Percentiles rank a stretch among this genome's conserved stretches.
Evolutionary conservation across 2,329 filamentous ascomycete species (phyloP).

Genomic region (Dothistroma septosporum): DNA sequence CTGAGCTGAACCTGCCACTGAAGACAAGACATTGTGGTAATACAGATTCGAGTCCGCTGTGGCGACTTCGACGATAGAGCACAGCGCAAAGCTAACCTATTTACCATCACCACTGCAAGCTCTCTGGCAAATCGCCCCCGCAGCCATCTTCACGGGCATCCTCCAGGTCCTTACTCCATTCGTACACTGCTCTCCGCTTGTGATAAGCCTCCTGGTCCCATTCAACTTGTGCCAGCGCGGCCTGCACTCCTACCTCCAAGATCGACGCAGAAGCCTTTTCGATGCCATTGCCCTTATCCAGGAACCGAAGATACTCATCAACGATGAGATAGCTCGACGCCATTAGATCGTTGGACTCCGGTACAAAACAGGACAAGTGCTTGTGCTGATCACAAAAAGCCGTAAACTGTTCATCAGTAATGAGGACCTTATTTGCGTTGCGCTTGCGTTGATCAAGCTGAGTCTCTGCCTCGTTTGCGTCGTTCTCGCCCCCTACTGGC

Average conservation of each 20-base stretch:
- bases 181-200: conserved; percentile 48
- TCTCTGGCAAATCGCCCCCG: conserved; percentile 3
- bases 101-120: conserved; percentile 16
- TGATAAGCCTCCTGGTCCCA: conserved; percentile 48
- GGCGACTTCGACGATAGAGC: neutral
- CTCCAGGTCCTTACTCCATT: conserved; percentile 36
- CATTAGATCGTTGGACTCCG: conserved; percentile 52
- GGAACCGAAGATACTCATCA: conserved; percentile 51
- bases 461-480: conserved; percentile 30
- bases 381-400: conserved; percentile 46
- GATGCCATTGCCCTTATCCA: conserved; percentile 41
- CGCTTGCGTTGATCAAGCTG: conserved; percentile 22
- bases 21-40: neutral
- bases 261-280: conserved; percentile 37
- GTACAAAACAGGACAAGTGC: conserved; percentile 43
- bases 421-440: conserved; percentile 43
- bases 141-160: conserved; percentile 5
- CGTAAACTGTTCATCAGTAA: conserved; percentile 47
- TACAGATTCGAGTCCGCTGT: neutral
- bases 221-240: conserved; percentile 43
- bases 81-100: neutral
- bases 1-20: neutral
- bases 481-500: conserved; percentile 53
- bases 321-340: conserved; percentile 50
- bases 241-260: conserved; percentile 47